phyloP scores from a whole-genome alignment of 78 protist genomes.

The Emiliania huxleyi region DNA sequence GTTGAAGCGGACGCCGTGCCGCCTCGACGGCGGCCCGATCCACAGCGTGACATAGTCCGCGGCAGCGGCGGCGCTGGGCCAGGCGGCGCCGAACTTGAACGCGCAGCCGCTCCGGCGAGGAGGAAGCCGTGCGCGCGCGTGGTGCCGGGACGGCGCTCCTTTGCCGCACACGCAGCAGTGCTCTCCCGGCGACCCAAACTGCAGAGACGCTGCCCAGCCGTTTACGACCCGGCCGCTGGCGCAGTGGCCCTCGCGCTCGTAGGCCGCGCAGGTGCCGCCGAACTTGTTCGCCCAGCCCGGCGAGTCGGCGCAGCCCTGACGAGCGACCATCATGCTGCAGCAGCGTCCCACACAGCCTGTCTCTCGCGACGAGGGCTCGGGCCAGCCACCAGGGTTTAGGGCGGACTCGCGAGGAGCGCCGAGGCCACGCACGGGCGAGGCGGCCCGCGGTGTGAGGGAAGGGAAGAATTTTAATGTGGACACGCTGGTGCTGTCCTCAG shows the following conservation, averaged over 20 bases:
- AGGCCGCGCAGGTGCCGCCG: background rate
- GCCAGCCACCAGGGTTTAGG: no score
- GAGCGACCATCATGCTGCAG: no score
- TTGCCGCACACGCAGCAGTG: constrained; percentile 11
- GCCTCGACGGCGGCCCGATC: background rate
- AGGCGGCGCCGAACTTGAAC: background rate
- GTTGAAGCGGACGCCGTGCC: background rate
- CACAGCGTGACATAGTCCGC: background rate
- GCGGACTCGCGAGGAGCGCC: no score
- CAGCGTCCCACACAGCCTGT: no score
- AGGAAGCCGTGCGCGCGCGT: no score
- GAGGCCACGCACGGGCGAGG: no score
- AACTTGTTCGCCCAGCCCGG: background rate
- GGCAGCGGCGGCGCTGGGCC: background rate
- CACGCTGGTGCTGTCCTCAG: no score
- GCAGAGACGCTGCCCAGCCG: background rate
- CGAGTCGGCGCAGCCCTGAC: background rate
- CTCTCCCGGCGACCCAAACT: background rate
- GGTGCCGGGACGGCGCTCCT: no score
- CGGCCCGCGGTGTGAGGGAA: no score
- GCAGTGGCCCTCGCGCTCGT: background rate
- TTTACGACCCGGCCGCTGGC: background rate
- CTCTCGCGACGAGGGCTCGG: no score
- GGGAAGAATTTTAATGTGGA: no score
- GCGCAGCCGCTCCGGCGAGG: no score